These are phyloP conservation scores for Acacia concinna DNA, from an alignment of 331 rosid genomes.

Conservation along the genomic window DNA sequence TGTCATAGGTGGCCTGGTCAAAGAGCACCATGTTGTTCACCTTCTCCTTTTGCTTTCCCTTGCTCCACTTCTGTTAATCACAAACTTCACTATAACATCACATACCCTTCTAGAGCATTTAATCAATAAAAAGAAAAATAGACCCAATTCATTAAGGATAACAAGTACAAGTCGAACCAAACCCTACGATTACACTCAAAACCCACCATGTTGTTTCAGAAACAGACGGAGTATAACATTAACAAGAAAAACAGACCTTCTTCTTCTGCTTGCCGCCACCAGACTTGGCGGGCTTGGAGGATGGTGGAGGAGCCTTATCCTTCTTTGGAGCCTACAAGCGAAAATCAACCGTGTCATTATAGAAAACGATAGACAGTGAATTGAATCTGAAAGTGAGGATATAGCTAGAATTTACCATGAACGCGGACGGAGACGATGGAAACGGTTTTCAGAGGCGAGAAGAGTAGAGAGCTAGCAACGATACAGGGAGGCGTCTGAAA, in stretches of 20 bases:
- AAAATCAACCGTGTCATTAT: not conserved
- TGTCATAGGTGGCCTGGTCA: constrained; percentile 58
- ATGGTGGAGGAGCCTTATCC: constrained; percentile 51
- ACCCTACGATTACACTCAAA: not conserved
- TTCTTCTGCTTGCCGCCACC: constrained; percentile 57
- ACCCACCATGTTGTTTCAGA: not conserved
- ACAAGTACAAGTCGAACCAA: not conserved
- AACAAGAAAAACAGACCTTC: constrained; percentile 33
- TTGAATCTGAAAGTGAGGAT: not conserved
- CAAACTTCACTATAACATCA: not conserved
- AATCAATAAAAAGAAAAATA: not conserved
- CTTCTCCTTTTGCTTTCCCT: constrained; percentile 78
- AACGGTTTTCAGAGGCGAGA: not conserved
- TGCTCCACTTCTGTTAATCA: constrained; percentile 60
- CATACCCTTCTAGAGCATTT: not conserved
- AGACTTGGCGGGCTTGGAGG: constrained; percentile 47
- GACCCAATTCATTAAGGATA: not conserved
- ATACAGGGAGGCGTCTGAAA: not conserved
- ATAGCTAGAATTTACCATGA: constrained; percentile 30
- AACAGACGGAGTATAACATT: not conserved
- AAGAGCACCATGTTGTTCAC: constrained; percentile 68
- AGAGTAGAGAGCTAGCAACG: not conserved
- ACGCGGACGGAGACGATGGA: not conserved
- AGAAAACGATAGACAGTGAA: not conserved
- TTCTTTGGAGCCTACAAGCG: constrained; percentile 48